These are phyloP conservation scores for Neurospora africana DNA, from an alignment of 495 filamentous ascomycete species.

Conservation along the genomic window DNA sequence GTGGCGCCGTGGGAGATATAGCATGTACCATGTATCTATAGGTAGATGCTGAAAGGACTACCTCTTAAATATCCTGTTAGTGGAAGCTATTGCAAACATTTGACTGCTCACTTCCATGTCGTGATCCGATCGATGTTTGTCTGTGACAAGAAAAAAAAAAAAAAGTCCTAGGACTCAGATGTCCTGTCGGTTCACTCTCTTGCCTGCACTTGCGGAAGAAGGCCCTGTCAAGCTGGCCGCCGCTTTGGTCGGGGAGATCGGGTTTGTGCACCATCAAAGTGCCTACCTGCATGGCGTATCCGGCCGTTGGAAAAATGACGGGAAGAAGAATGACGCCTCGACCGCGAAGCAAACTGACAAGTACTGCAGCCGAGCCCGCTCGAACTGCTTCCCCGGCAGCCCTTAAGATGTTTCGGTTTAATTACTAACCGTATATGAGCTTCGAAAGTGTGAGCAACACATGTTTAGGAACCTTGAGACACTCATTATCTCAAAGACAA, in stretches of 20 bases:
- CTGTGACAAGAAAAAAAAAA: background rate
- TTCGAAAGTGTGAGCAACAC: background rate
- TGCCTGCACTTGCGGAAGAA: background rate
- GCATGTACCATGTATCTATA: background rate
- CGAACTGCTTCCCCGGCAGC: background rate
- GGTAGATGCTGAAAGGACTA: background rate
- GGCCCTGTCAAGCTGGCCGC: background rate
- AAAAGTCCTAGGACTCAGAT: background rate
- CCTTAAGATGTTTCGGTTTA: conserved; percentile 12
- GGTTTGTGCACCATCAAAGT: background rate
- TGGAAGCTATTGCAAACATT: background rate
- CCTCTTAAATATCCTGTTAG: background rate
- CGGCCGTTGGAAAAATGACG: background rate
- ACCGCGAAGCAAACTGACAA: background rate
- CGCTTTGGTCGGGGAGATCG: background rate
- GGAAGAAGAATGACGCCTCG: background rate
- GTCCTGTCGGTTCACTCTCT: background rate
- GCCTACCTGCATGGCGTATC: background rate
- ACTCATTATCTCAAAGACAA: conserved; percentile 15
- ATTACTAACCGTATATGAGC: conserved; percentile 6
- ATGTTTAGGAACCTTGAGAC: conserved; percentile 4
- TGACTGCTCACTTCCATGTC: background rate
- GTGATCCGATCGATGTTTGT: background rate
- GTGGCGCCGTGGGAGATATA: conserved; percentile 2
- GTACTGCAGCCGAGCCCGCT: background rate